Conservation (phyloP, 306 rosid species). For the Dicorynia guianensis region DNA sequence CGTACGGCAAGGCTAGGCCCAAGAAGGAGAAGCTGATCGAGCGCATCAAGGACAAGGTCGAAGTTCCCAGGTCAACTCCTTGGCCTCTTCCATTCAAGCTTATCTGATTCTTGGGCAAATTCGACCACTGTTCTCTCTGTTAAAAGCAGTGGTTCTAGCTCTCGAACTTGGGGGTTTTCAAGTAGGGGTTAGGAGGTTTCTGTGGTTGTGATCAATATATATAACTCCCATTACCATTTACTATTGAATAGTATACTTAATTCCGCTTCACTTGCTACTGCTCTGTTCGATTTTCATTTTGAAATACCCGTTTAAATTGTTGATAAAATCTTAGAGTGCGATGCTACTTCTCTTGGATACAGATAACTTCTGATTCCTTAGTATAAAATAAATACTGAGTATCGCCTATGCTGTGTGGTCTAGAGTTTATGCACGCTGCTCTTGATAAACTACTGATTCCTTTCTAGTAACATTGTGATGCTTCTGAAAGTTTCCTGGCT, state of each 20-base stretch:
- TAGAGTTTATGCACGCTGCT: not conserved
- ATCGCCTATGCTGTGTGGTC: not conserved
- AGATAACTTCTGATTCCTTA: not conserved
- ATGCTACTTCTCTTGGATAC: not conserved
- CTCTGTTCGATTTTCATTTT: not conserved
- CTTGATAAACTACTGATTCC: constrained; percentile 11
- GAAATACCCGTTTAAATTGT: not conserved
- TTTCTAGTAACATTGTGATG: constrained; percentile 1
- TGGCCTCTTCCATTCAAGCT: constrained; percentile 99
- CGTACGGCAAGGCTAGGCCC: constrained; percentile 81
- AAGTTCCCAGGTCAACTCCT: constrained; percentile 97
- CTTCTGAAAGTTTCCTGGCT: not conserved
- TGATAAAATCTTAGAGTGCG: not conserved
- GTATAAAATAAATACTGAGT: not conserved
- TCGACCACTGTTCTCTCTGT: not conserved
- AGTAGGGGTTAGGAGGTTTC: constrained; percentile 34
- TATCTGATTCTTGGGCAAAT: constrained; percentile 47
- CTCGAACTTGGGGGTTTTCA: not conserved
- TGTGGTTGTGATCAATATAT: not conserved
- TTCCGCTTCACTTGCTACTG: not conserved
- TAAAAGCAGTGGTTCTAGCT: not conserved
- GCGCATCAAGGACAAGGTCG: constrained; percentile 88
- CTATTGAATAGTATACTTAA: not conserved
- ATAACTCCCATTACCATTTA: constrained; percentile 17
- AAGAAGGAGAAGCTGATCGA: constrained; percentile 91